Evolutionary conservation across 768 basidiomycete genomes (phyloP), one percentile per base, ranked within the genome.

Genomic region (Dioszegia aurantiaca): DNA sequence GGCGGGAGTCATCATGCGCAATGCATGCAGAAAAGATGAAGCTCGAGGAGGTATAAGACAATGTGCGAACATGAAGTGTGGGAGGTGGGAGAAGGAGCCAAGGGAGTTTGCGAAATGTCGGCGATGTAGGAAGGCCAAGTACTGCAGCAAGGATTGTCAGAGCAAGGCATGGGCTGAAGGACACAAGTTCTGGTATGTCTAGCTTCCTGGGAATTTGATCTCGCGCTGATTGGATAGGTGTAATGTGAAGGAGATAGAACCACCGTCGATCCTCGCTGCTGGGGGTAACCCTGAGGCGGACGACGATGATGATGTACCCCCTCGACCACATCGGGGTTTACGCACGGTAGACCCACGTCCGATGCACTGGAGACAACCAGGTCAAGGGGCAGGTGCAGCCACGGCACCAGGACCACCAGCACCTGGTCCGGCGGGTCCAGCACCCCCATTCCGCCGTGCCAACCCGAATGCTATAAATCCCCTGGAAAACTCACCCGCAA

Each of bases 1-100:
- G 95, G 95, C 94, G 0, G 91, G 92, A 2, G 94, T 97, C n/a
- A 95, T 98, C 70, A 99, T 98, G 95, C 83, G 95, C 52, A 99
- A 99, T 75, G 95, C 95, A 12, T 99, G 95, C 78, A 81, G 94
- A 73, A 98, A 99, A 80, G 95, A 98, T 67, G 94, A 98, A 62
- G 85, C 82, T 47, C 80, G 86, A 33, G 92, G 92, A 52, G 95
- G 95, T 11, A 92, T 97, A 61, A 79, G 95, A 56, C 95, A 98
- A 77, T 99, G 95, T 80, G 95, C 95, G 0, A 95, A 95, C 73
- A 97, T 98, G 93, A 82, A 88, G 45, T 98, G 95, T 68, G 95
- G 94, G 0, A 84, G 84, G 64, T 97, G 93, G 95, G 95, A 99
- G 77, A 80, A 81, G 11, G 89, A 84, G 65, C 89, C 94, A 1